phyloP scores from a whole-genome alignment of 2,329 filamentous ascomycete genomes.

The Aspergillus ibericus region DNA sequence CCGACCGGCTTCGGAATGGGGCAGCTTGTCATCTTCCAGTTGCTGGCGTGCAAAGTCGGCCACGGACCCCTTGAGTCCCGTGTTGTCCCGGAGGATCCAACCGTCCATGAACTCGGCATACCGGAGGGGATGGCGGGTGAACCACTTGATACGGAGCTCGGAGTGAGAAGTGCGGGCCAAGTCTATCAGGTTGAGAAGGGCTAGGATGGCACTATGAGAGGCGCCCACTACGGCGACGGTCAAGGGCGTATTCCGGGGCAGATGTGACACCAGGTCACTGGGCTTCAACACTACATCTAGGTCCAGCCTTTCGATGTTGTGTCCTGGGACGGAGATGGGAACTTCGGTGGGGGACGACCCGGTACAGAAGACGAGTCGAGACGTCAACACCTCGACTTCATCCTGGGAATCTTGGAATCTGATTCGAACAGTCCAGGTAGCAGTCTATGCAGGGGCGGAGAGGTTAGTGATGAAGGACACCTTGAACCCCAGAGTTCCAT shows the following conservation, averaged over 20 bases:
- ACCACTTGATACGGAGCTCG: slow-evolving; percentile 60
- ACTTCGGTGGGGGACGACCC: slow-evolving; percentile 54
- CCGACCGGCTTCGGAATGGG: slow-evolving; percentile 47
- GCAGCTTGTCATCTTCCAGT: slow-evolving; percentile 55
- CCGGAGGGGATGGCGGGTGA: slow-evolving; percentile 59
- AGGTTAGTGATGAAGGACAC: slow-evolving; percentile 14
- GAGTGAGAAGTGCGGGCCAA: slow-evolving; percentile 55
- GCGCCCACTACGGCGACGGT: slow-evolving; percentile 61
- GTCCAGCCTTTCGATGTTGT: slow-evolving; percentile 47
- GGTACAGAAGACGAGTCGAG: slow-evolving; percentile 59
- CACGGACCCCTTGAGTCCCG: slow-evolving; percentile 62
- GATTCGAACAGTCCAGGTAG: slow-evolving; percentile 36
- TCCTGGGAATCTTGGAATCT: slow-evolving; percentile 27
- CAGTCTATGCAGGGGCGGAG: slow-evolving; percentile 18
- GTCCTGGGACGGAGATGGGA: slow-evolving; percentile 44
- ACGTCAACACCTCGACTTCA: slow-evolving; percentile 38
- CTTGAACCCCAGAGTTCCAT: not conserved
- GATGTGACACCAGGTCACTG: slow-evolving; percentile 45
- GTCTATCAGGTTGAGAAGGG: slow-evolving; percentile 60
- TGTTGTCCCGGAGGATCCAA: slow-evolving; percentile 66
- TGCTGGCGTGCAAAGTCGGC: slow-evolving; percentile 61
- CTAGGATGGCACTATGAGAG: slow-evolving; percentile 64
- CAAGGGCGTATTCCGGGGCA: slow-evolving; percentile 36
- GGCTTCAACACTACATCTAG: slow-evolving; percentile 60
- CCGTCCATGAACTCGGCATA: slow-evolving; percentile 64